A percentile compares a stretch with the other conserved stretches of the same genome.
These are phyloP conservation scores for Hibiscus trionum DNA, from an alignment of 345 rosid species.

Conservation along the genomic window DNA sequence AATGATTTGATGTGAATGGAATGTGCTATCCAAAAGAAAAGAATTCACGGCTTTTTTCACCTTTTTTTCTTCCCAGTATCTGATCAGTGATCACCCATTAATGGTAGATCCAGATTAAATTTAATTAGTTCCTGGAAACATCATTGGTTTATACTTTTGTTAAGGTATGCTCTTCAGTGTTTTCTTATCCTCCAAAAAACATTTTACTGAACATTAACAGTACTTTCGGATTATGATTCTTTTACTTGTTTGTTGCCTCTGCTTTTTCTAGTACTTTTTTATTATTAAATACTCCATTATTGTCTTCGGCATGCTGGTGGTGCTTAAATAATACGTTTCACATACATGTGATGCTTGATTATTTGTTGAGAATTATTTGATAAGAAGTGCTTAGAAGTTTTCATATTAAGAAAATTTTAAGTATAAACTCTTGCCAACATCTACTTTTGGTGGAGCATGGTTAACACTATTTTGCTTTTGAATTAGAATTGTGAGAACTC, in stretches of 20 bases:
- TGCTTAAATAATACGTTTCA: not conserved
- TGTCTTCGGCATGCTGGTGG: not conserved
- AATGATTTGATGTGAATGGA: not conserved
- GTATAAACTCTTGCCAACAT: slow-evolving; percentile 12
- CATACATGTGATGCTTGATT: slow-evolving; percentile 9
- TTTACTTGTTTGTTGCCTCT: not conserved
- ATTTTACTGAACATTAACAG: not conserved
- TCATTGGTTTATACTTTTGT: not conserved
- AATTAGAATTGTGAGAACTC: slow-evolving; percentile 4
- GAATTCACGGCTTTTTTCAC: not conserved
- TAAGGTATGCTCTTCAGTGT: not conserved
- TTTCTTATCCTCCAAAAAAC: not conserved
- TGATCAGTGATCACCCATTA: not conserved
- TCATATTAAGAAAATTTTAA: not conserved
- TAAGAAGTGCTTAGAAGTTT: not conserved
- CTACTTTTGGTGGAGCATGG: slow-evolving; percentile 25
- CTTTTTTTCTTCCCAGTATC: not conserved
- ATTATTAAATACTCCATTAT: not conserved
- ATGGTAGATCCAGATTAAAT: not conserved
- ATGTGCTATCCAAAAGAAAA: not conserved
- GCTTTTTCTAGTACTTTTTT: not conserved
- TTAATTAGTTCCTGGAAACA: not conserved
- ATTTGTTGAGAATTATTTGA: slow-evolving; percentile 4
- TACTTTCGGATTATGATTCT: not conserved
- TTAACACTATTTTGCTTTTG: slow-evolving; percentile 12